These are phyloP conservation scores for Pelargonium hybrid DNA, from an alignment of 441 rosid species.

Conservation along the genomic window DNA sequence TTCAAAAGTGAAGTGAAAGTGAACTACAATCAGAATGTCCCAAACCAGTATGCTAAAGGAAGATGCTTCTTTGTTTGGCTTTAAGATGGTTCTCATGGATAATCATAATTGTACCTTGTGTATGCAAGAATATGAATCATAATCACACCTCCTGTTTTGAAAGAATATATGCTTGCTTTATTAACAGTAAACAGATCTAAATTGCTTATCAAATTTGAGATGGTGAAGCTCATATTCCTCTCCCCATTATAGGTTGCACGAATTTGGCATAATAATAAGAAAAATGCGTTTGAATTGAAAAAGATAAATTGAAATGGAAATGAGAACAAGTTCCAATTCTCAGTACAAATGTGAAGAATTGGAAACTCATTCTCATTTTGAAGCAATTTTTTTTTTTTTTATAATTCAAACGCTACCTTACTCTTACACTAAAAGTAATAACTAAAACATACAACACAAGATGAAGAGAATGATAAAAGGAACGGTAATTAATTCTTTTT, in stretches of 20 bases:
- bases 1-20: constrained; percentile 11
- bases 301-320: too few species aligned
- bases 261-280: not conserved
- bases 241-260: not conserved
- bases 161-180: not conserved
- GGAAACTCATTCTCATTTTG: too few species aligned
- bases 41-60: constrained; percentile 10
- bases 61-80: constrained; percentile 19
- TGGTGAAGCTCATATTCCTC: not conserved
- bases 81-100: constrained; percentile 10
- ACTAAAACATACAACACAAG: not conserved
- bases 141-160: not conserved
- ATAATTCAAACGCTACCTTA: not conserved
- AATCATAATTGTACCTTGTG: constrained; percentile 9
- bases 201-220: not conserved
- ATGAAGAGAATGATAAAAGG: not conserved
- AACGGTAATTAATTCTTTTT: not conserved
- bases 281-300: too few species aligned
- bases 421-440: not conserved
- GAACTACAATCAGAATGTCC: constrained; percentile 25
- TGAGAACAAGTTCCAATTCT: too few species aligned
- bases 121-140: constrained; percentile 8
- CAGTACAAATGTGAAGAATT: too few species aligned
- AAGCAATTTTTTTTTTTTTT: too few species aligned
- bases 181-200: not conserved